phyloP scores from a whole-genome alignment of 306 rosid species.

The Senna siamea region DNA sequence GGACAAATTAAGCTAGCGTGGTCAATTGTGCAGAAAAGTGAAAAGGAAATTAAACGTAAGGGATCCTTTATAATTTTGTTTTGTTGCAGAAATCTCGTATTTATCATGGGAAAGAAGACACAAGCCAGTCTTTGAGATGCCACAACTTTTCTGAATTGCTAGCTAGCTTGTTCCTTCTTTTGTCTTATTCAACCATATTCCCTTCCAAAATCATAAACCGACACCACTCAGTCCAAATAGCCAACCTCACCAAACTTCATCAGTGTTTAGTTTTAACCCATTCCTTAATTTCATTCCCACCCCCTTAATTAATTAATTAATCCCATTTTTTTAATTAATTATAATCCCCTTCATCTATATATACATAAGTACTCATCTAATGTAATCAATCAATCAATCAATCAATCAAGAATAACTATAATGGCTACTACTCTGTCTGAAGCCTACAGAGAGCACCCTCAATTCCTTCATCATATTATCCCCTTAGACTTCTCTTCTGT shows the following conservation, averaged over 20 bases:
- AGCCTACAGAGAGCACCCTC: slow-evolving; percentile 47
- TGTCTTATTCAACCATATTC: slow-evolving; percentile 53
- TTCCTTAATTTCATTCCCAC: too few relatives aligned
- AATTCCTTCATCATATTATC: slow-evolving; percentile 46
- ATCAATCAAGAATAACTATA: too few relatives aligned
- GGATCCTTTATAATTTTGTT: slow-evolving; percentile 33
- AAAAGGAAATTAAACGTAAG: slow-evolving; percentile 39
- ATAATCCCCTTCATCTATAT: not conserved
- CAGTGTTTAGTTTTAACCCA: too few relatives aligned
- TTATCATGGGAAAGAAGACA: slow-evolving; percentile 24
- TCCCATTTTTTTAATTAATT: too few relatives aligned
- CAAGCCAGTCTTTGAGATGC: slow-evolving; percentile 36
- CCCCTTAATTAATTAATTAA: too few relatives aligned
- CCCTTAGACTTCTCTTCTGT: slow-evolving; percentile 64
- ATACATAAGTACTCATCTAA: not conserved
- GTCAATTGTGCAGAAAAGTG: slow-evolving; percentile 39
- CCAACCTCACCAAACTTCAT: slow-evolving; percentile 52
- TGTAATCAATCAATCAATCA: not conserved
- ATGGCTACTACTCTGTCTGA: slow-evolving; percentile 62
- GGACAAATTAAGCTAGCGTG: slow-evolving; percentile 2
- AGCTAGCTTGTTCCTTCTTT: slow-evolving; percentile 41
- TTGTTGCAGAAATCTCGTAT: slow-evolving; percentile 27
- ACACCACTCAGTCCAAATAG: slow-evolving; percentile 57
- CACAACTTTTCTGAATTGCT: slow-evolving; percentile 26
- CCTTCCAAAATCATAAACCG: slow-evolving; percentile 36